Base-by-base conservation (phyloP, 352 stramenopile genomes). In the Globisporangium paroecandrum region DNA sequence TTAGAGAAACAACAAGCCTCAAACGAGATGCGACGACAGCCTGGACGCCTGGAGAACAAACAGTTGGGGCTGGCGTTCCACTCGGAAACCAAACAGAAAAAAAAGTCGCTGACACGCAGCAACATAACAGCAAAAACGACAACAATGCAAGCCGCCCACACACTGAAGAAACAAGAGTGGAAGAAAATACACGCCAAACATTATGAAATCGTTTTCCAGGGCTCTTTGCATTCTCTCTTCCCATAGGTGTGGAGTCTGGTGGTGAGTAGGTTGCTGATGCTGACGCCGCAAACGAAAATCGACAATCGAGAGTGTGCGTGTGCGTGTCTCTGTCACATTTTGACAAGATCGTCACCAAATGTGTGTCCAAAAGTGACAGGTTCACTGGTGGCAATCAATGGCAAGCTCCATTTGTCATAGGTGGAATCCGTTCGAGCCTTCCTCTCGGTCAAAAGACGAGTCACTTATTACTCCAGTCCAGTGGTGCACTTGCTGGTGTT, bases 1-100 rank as follows among this genome's bases (percentile, higher is more conserved):
- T 47, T 88, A 61, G 55, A 22, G 47, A 27, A 75, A 78, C 18
- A 29, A 18, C 12, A 36, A 36, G 7, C 32, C 7, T 6, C 32
- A 36, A 36, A 36, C 4, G 32, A 36, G 32, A 10, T 36, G 32
- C 32, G 10, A 36, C 32, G 32, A 36, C 32, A 36, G 32, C 32
- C 32, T 36, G 32, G 32, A 36, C 32, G 32, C 32, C 32, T 36
- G 32, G 32, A 36, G 5, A 36, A 36, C 32, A 32, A 32, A 32
- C 27, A 41, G 36, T 10, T 41, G 36, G 36, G 36, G 27, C 36
- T 18, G 15, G 41, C 4, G 1, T 49, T n/a, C 4, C 43, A 51
- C 43, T 51, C 6, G 43, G 43, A 8, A 22, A 8, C 5, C 43
- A 51, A 51, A 22, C 43, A 20, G 7, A 22, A n/a, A 47, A 47